These are phyloP conservation scores for Saccharomycopsis babjevae DNA, from an alignment of 805 yeast genomes.

Conservation along the genomic window DNA sequence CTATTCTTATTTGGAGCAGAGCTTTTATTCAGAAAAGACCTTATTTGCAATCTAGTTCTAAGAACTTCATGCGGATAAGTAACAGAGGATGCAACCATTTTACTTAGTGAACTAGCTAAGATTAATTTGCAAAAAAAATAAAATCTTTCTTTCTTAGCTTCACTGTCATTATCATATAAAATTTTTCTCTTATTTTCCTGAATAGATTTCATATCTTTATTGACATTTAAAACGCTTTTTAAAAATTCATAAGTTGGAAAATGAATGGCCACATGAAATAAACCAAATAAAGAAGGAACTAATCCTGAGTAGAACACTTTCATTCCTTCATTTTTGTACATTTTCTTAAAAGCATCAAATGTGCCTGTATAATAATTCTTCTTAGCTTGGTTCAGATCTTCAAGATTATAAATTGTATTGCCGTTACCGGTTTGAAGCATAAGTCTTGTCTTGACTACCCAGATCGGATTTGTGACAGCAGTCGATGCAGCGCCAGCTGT, in stretches of 20 bases:
- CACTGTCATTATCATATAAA: conserved; percentile 14
- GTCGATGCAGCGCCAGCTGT: conserved; percentile 87
- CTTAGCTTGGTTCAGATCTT: conserved; percentile 21
- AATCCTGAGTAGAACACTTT: conserved; percentile 80
- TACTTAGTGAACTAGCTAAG: conserved; percentile 67
- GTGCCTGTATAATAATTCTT: conserved; percentile 57
- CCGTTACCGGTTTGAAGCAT: conserved; percentile 69
- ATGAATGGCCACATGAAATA: conserved; percentile 90
- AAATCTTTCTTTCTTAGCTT: conserved; percentile 18
- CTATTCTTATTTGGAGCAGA: conserved; percentile 13
- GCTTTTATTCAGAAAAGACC: conserved; percentile 17
- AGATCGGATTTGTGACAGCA: conserved; percentile 80
- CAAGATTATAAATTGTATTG: conserved; percentile 27
- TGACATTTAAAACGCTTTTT: conserved; percentile 41
- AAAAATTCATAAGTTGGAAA: conserved; percentile 87
- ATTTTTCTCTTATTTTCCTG: conserved; percentile 20
- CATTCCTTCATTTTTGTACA: conserved; percentile 73
- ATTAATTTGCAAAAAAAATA: conserved; percentile 35
- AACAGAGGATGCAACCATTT: conserved; percentile 77
- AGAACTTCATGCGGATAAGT: conserved; percentile 96
- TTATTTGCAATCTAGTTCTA: conserved; percentile 80
- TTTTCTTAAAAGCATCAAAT: conserved; percentile 69
- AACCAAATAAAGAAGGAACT: conserved; percentile 82
- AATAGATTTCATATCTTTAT: conserved; percentile 17
- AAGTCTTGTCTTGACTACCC: conserved; percentile 94